phyloP scores from a whole-genome alignment of 2,329 filamentous ascomycete genomes.

The Elsinoe ampelina region DNA sequence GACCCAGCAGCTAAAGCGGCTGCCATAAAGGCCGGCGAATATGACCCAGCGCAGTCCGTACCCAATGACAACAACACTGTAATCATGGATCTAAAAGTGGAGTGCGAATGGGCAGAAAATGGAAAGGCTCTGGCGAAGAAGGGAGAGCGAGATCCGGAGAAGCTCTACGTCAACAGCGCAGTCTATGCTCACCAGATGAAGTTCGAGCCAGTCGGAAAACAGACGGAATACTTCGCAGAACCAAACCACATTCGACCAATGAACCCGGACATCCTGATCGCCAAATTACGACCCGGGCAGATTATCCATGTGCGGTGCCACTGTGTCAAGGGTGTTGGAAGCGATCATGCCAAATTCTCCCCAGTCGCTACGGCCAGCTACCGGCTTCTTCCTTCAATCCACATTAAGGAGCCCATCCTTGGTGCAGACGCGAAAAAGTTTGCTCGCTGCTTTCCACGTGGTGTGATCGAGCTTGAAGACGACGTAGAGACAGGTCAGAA shows the following conservation, averaged over 20 bases:
- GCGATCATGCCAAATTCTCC: conserved; percentile 94
- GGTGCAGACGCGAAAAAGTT: conserved; percentile 86
- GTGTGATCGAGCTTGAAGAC: conserved; percentile 72
- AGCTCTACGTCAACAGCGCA: conserved; percentile 77
- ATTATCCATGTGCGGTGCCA: conserved; percentile 79
- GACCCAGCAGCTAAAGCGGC: conserved; percentile 41
- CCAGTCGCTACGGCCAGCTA: conserved; percentile 93
- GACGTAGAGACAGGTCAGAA: conserved; percentile 63
- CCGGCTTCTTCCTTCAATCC: conserved; percentile 78
- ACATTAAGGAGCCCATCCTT: conserved; percentile 72
- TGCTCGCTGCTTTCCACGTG: conserved; percentile 74
- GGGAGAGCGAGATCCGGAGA: conserved; percentile 68
- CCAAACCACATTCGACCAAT: conserved; percentile 60
- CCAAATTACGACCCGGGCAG: conserved; percentile 87
- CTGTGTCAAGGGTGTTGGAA: conserved; percentile 87
- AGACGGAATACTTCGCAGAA: conserved; percentile 55
- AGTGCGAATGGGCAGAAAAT: conserved; percentile 69
- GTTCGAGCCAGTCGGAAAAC: conserved; percentile 67
- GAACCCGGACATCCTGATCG: conserved; percentile 87
- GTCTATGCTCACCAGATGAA: conserved; percentile 48
- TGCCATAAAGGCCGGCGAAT: conserved; percentile 37
- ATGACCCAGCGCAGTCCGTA: conserved; percentile 33
- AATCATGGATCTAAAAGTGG: conserved; percentile 63
- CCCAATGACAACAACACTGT: conserved; percentile 79
- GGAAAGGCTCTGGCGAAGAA: conserved; percentile 47